Conservation (phyloP, 2,329 filamentous ascomycete species). For the Aspergillus sp. region DNA sequence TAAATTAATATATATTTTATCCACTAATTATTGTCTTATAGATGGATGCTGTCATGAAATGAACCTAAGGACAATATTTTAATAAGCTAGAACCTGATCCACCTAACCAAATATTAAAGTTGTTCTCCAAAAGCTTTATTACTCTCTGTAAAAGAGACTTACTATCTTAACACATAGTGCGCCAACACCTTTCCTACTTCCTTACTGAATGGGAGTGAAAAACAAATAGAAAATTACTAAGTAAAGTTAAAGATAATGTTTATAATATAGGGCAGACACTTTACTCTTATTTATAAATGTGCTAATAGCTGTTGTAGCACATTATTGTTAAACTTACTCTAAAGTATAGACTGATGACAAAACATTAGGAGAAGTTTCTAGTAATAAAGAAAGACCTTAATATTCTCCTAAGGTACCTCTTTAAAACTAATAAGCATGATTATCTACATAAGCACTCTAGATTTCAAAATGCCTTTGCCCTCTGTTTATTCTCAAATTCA, state of each 20-base stretch:
- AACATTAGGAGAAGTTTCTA: constrained; percentile 7
- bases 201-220: constrained; percentile 10
- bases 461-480: not conserved
- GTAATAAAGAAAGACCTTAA: constrained; percentile 13
- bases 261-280: constrained; percentile 7
- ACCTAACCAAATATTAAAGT: constrained; percentile 7
- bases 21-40: constrained; percentile 1
- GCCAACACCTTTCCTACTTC: constrained; percentile 6
- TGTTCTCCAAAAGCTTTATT: constrained; percentile 11
- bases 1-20: not conserved
- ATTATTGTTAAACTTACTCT: constrained; percentile 8
- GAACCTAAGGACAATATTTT: constrained; percentile 2
- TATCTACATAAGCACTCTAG: constrained; percentile 1
- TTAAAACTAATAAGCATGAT: constrained; percentile 6
- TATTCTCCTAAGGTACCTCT: constrained; percentile 8
- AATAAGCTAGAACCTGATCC: constrained; percentile 5
- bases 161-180: constrained; percentile 4
- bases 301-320: constrained; percentile 7
- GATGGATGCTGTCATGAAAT: constrained; percentile 2
- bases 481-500: constrained; percentile 1
- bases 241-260: constrained; percentile 9
- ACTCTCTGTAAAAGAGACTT: constrained; percentile 1
- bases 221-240: constrained; percentile 4
- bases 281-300: not conserved
- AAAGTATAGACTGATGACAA: constrained; percentile 9